Conservation (phyloP, 441 rosid genomes). For the Gossypium davidsonii region DNA sequence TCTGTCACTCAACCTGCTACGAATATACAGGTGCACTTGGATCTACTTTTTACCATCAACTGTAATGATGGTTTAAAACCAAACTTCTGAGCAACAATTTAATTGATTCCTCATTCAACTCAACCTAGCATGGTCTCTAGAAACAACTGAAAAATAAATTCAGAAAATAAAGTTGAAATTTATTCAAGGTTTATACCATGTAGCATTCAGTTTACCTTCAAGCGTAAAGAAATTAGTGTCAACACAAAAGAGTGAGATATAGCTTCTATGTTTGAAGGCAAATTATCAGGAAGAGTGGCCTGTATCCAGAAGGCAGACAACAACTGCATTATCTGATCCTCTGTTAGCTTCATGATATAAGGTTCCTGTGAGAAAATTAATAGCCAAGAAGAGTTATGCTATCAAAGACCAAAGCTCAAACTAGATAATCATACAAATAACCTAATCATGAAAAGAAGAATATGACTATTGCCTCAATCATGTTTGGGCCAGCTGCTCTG, state of each 20-base stretch:
- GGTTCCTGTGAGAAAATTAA: slow-evolving; percentile 54
- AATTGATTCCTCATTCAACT: background rate
- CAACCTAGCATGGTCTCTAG: background rate
- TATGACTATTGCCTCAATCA: slow-evolving; percentile 45
- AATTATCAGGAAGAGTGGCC: slow-evolving; percentile 64
- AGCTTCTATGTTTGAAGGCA: slow-evolving; percentile 85
- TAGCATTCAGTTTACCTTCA: slow-evolving; percentile 42
- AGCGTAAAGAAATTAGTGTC: slow-evolving; percentile 62
- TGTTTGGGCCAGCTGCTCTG: slow-evolving; percentile 41
- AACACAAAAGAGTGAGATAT: slow-evolving; percentile 75
- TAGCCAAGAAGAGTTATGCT: background rate
- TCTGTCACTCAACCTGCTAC: background rate
- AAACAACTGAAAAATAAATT: background rate
- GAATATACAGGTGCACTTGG: background rate
- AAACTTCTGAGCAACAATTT: background rate
- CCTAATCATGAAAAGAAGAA: slow-evolving; percentile 1
- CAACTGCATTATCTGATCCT: slow-evolving; percentile 85
- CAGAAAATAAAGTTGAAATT: background rate
- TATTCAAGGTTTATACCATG: background rate
- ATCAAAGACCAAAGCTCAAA: background rate
- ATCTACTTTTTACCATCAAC: background rate
- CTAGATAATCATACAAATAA: background rate
- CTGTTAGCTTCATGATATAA: slow-evolving; percentile 60
- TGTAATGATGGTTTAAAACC: background rate
- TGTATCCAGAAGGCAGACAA: slow-evolving; percentile 92